phyloP scores from a whole-genome alignment of 495 filamentous ascomycete genomes.

The Talaromyces trachyspermus region DNA sequence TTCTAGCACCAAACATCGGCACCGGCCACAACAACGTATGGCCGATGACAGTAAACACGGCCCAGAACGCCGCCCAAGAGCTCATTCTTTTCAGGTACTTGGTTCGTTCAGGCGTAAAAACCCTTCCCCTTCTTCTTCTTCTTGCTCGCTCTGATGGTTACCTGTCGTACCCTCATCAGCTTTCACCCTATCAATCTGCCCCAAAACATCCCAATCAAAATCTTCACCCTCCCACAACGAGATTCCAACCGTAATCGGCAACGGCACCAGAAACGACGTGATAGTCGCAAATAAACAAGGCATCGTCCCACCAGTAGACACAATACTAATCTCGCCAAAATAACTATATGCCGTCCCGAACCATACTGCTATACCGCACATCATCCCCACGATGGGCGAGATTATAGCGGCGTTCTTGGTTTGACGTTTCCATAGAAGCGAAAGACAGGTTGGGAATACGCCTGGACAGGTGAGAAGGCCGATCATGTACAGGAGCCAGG shows the following conservation, averaged over 20 bases:
- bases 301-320: constrained; percentile 23
- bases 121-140: too few species aligned
- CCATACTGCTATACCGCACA: constrained; percentile 28
- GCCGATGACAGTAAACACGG: too few species aligned
- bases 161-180: too few species aligned
- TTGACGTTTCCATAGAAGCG: constrained; percentile 33
- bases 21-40: too few species aligned
- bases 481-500: constrained; percentile 19
- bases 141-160: too few species aligned
- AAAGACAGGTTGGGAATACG: constrained; percentile 28
- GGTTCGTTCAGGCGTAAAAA: too few species aligned
- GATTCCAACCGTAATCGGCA: too few species aligned
- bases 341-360: constrained; percentile 27
- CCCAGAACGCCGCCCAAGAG: too few species aligned
- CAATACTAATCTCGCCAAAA: constrained; percentile 28
- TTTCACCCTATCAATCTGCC: neutral
- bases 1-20: neutral
- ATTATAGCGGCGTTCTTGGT: constrained; percentile 23
- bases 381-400: constrained; percentile 31
- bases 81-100: too few species aligned
- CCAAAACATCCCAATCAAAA: constrained; percentile 5
- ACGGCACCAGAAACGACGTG: constrained; percentile 12
- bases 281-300: constrained; percentile 28
- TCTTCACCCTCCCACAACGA: too few species aligned
- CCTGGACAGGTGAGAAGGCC: constrained; percentile 17